phyloP scores from a whole-genome alignment of 2,329 filamentous ascomycete species.

The Penicillium olsonii region DNA sequence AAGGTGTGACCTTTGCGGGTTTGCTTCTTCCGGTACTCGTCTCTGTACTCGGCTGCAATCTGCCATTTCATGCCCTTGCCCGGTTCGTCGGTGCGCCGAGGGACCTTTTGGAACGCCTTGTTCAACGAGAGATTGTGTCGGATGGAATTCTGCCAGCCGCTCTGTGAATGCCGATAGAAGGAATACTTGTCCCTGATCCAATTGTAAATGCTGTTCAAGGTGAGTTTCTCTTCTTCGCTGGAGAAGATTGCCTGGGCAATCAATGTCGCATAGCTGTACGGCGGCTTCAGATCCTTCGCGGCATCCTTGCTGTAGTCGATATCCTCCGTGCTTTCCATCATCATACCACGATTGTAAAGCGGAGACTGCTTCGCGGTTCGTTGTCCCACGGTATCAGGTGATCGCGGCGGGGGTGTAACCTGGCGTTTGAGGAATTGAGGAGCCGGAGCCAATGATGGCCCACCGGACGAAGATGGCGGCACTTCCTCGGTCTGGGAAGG shows the following conservation, averaged over 20 bases:
- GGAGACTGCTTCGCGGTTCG: constrained; percentile 49
- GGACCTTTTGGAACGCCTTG: constrained; percentile 91
- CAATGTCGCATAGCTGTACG: constrained; percentile 94
- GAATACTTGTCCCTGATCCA: constrained; percentile 91
- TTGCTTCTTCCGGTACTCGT: constrained; percentile 80
- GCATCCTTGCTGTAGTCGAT: constrained; percentile 70
- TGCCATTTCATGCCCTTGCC: constrained; percentile 99
- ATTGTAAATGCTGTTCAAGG: constrained; percentile 87
- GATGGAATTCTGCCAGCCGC: constrained; percentile 98
- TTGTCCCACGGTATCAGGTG: constrained; percentile 41
- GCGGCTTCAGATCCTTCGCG: constrained; percentile 89
- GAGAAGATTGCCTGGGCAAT: constrained; percentile 95
- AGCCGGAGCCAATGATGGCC: constrained; percentile 43
- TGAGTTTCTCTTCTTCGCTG: constrained; percentile 82
- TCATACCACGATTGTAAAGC: constrained; percentile 52
- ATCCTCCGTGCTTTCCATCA: constrained; percentile 56
- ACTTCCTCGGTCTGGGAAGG: constrained; percentile 24
- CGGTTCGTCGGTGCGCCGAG: constrained; percentile 88
- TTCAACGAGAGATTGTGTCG: constrained; percentile 94
- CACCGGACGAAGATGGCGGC: constrained; percentile 27
- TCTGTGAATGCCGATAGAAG: constrained; percentile 83
- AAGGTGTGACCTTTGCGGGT: constrained; percentile 43
- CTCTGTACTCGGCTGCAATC: constrained; percentile 77
- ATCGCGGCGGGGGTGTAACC: constrained; percentile 43
- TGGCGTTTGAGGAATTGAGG: constrained; percentile 48